Percentiles rank a stretch among this genome's conserved stretches.
These are phyloP conservation scores for Ophiocordyceps camponoti-leonardi DNA, from an alignment of 2,329 filamentous ascomycete genomes.

Conservation along the genomic window DNA sequence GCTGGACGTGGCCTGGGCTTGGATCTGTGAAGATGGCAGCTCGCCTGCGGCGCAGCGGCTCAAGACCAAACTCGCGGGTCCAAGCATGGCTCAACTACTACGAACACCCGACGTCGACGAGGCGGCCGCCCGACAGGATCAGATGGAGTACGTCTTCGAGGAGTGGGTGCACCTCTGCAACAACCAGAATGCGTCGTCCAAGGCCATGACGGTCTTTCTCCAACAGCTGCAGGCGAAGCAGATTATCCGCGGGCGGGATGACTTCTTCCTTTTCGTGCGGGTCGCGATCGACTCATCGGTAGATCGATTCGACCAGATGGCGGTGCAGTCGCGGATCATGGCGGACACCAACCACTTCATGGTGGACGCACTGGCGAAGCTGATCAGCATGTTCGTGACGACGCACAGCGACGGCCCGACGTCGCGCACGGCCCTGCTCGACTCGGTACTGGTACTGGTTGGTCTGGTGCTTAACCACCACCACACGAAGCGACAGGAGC, in stretches of 20 bases:
- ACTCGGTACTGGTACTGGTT: conserved; percentile 61
- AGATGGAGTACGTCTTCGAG: conserved; percentile 88
- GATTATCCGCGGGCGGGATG: conserved; percentile 57
- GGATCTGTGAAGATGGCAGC: conserved; percentile 58
- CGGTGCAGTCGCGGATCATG: conserved; percentile 38
- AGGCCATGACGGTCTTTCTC: conserved; percentile 58
- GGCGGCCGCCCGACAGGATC: conserved; percentile 46
- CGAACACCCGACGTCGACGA: conserved; percentile 35
- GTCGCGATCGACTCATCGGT: conserved; percentile 67
- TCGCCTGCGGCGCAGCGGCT: conserved; percentile 51
- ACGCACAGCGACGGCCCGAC: conserved; percentile 49
- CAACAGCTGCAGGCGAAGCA: conserved; percentile 64
- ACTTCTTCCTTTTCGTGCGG: conserved; percentile 65
- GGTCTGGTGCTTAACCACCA: conserved; percentile 74
- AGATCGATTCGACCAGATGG: conserved; percentile 57
- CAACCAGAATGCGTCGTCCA: conserved; percentile 59
- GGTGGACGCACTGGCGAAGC: conserved; percentile 66
- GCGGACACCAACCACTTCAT: conserved; percentile 34
- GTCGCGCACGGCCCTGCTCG: conserved; percentile 54
- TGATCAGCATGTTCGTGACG: conserved; percentile 60
- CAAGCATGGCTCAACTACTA: conserved; percentile 20
- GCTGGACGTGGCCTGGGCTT: conserved; percentile 63
- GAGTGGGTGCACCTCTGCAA: conserved; percentile 81
- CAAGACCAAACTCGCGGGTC: conserved; percentile 39
- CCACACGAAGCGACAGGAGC: conserved; percentile 61